Conservation (phyloP, 768 basidiomycete species). For the Boletus sp. region DNA sequence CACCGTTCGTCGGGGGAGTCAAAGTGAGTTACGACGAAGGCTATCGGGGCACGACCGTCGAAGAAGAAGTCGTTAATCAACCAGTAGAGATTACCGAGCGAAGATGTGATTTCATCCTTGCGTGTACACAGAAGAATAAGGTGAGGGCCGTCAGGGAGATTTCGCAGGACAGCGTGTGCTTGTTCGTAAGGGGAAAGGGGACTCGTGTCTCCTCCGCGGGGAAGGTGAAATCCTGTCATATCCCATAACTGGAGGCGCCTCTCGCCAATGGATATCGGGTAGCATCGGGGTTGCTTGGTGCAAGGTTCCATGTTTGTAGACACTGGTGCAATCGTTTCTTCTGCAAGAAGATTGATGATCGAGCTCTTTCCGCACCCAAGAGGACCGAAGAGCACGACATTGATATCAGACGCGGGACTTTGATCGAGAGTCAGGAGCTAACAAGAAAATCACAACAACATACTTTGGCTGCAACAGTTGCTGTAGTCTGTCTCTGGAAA, state of each 20-base stretch:
- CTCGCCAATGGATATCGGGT: background rate
- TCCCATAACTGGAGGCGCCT: constrained; percentile 21
- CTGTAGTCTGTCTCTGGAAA: background rate
- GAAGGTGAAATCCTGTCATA: constrained; percentile 22
- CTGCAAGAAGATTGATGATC: constrained; percentile 18
- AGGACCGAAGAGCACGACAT: constrained; percentile 17
- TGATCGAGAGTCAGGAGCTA: background rate
- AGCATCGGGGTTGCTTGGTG: constrained; percentile 16
- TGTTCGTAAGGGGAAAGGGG: constrained; percentile 14
- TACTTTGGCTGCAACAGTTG: background rate
- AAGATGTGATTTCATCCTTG: constrained; percentile 26
- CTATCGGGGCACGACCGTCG: constrained; percentile 30
- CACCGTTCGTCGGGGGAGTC: constrained; percentile 29
- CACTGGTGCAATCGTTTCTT: constrained; percentile 16
- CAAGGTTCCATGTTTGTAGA: constrained; percentile 26
- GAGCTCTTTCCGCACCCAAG: constrained; percentile 20
- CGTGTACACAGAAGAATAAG: constrained; percentile 37
- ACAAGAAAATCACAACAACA: background rate
- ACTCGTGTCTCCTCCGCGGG: background rate
- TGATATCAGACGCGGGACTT: background rate
- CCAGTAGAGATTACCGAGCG: constrained; percentile 29
- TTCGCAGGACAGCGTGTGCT: constrained; percentile 26
- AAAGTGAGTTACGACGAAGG: constrained; percentile 33
- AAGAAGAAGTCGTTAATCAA: constrained; percentile 35
- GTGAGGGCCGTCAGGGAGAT: constrained; percentile 27